Evolutionary conservation across 2,329 filamentous ascomycete species (phyloP), one percentile per base, ranked within the genome.

Genomic region (Tolypocladium endophyticum): DNA sequence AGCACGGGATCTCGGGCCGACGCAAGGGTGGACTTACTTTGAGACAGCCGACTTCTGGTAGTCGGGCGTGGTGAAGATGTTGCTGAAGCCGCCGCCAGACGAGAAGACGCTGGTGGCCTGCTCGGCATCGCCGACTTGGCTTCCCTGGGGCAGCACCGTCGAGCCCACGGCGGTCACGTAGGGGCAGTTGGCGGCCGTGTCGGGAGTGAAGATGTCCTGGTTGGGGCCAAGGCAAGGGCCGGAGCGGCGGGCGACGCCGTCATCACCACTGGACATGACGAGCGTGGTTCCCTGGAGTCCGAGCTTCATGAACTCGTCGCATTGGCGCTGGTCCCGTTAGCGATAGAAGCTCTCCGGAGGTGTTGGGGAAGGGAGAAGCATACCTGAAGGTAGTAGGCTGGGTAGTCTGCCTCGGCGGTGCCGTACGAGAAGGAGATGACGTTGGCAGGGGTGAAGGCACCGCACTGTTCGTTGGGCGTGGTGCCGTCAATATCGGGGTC

Each of bases 251-350:
- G 63, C 65, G 9, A 67, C 65, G 16, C 65, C 65, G 25, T 62
- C 56, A 47, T 67, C 64, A 23, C 65, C 62, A 36, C 59, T 61
- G 2, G 78, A 76, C 62, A 77, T 79, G 39, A 83, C 59, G 23
- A 83, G 70, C 1, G 77, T 77, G 14, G 81, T 73, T 25, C 80
- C 81, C 65, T 77, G 76, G 9, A 83, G 74, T 23, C 77, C 80
- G 2, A 84, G 76, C 71, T 84, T 84, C 76, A 83, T 77, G 68
- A 80, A 83, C 71, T 83, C 80, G 59, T 74, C 70, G 66, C 81
- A 84, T 68, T 84, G 81, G 3, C 81, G 73, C 56, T 73, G 47
- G 18, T 52, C 47, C 12, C 20, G 47, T 52, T 18, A 52, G 68
- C 76, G 77, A 16, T 18, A 12, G 77, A 28, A 3, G 25, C 45